Evolutionary conservation across 345 rosid species (phyloP), one percentile per base, ranked within the genome.

Genomic region (Streptanthus diversifolius): DNA sequence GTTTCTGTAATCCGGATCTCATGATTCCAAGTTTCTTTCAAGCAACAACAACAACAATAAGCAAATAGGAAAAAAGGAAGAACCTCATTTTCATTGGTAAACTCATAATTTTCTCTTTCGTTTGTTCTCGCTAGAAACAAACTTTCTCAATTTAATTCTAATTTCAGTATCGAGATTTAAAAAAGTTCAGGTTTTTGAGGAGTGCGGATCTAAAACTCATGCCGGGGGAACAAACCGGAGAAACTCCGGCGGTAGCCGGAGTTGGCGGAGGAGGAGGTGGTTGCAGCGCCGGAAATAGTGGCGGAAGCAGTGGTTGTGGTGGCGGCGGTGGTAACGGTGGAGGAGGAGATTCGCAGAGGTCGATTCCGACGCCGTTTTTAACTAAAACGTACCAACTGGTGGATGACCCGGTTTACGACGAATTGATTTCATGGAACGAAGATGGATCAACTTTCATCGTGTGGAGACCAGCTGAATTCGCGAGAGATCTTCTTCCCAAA

Each of bases 401-500:
- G 2, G 96, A 89, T 52, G 97, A 93, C 77, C 87, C 90, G 9
- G 47, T 82, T 14, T 77, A 85, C 2, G 90, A 93, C 54, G 97
- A 91, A 12, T 48, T 93, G 71, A 87, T 93, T 14, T 86, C 96
- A 0, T 93, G 98, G 98, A 91, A 89, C 74, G 96, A 88, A 3
- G 95, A 91, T 61, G 98, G 96, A 72, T 79, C 96, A 2, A 81
- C 88, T 10, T 93, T 93, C 78, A 83, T 93, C 54, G 98, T 93
- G 4, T 89, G 97, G 98, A 77, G 87, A 2, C 97, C 98, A 14
- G 97, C 97, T 7, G 98, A 93, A 47, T 93, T 93, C 75, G 95
- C 96, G 0, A 80, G 97, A 48, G 98, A 93, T 83, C 84, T 93
- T 83, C 88, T 93, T 15, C 98, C 98, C 0, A 88, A 89, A 7